Conservation (phyloP, 768 basidiomycete genomes). For the Boletus barrowsii region DNA sequence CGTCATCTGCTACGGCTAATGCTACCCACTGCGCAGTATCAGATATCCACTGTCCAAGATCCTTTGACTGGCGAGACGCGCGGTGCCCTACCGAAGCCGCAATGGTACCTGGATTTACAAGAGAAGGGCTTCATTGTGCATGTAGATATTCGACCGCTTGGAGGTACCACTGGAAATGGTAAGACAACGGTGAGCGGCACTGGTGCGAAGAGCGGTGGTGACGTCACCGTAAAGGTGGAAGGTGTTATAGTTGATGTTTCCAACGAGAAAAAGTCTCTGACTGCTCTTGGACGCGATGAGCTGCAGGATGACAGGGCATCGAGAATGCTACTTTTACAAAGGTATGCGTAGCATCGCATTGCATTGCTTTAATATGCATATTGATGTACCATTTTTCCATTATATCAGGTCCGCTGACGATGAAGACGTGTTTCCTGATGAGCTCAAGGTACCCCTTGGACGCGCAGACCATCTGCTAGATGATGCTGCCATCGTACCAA, state of each 20-base stretch:
- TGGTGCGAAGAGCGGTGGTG: conserved; percentile 5
- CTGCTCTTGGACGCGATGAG: conserved; percentile 69
- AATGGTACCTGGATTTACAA: conserved; percentile 69
- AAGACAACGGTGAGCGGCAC: conserved; percentile 3
- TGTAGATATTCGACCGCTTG: conserved; percentile 51
- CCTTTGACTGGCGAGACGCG: conserved; percentile 73
- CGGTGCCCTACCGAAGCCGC: conserved; percentile 58
- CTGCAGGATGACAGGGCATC: conserved; percentile 67
- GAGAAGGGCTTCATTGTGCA: conserved; percentile 59
- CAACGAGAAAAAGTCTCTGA: conserved; percentile 75
- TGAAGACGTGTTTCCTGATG: conserved; percentile 55
- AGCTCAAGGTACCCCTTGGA: conserved; percentile 57
- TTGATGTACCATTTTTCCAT: background rate
- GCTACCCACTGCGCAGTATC: conserved; percentile 80
- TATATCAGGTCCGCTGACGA: conserved; percentile 50
- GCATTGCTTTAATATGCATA: background rate
- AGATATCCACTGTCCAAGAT: conserved; percentile 72
- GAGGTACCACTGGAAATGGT: conserved; percentile 11
- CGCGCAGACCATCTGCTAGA: conserved; percentile 60
- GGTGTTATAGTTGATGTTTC: conserved; percentile 45
- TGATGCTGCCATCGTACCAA: conserved; percentile 23
- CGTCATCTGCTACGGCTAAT: conserved; percentile 77
- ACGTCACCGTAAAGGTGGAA: conserved; percentile 31
- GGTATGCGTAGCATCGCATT: conserved; percentile 39
- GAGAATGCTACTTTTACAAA: conserved; percentile 64